Evolutionary conservation across 2,329 filamentous ascomycete species (phyloP), one percentile per base, ranked within the genome.

Genomic region (Fusarium nanum): DNA sequence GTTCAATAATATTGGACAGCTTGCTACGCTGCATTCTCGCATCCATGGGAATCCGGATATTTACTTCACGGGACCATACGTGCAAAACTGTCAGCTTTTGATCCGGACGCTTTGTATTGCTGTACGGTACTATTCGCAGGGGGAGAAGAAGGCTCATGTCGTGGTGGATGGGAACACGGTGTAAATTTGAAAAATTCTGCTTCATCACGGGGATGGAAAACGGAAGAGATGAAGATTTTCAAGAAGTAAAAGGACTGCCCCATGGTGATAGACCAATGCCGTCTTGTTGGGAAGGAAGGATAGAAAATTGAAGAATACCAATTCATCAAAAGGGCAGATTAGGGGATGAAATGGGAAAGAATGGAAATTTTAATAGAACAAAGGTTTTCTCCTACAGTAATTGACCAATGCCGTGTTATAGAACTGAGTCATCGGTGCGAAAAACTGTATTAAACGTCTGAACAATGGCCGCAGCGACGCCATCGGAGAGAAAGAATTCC

Each of bases 11-110:
- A 98, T 98, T 68, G 96, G 96, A 7, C 96, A 99, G 82, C 97
- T 99, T 73, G 94, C 96, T 23, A 98, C 96, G 77, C 84, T 99
- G 18, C 96, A 98, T 78, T 96, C 93, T 3, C 94, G 98, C 77
- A 96, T 97, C 75, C 95, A 99, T 81, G 88, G 91, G 25, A 85
- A 98, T n/a, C 91, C 92, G 62, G 90, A 96, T 76, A 98, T 99
- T 62, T 99, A 99, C 83, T 99, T 99, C 80, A 96, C 96, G 16
- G 96, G 96, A 14, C 96, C 92, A 5, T 99, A 98, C 78, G 98
- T 99, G 77, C 91, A 95, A 27, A 95, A 96, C 34, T 95, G 98
- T 79, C 90, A 92, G 14, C 93, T 98, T 81, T 98, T 96, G 7
- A 98, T 99, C 89, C 97, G 97, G 79, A 98, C 96, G 0, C 85